phyloP scores from a whole-genome alignment of 108 stramenopile genomes.

The Nitzschia sp. region DNA sequence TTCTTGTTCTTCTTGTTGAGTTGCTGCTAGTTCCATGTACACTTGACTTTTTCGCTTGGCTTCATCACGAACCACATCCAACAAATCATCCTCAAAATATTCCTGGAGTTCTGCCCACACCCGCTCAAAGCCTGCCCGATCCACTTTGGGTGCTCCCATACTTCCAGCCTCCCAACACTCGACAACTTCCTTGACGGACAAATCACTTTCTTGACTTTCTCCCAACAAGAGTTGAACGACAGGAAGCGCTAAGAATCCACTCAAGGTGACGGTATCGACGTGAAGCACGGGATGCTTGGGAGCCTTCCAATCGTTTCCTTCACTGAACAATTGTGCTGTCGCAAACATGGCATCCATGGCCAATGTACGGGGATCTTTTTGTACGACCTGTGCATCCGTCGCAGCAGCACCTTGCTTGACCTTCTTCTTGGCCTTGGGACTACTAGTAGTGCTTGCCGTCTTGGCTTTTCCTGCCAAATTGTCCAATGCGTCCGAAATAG shows the following conservation, averaged over 20 bases:
- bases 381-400: conserved; percentile 51
- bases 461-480: conserved; percentile 14
- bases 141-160: conserved; percentile 57
- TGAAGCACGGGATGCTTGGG: too few species aligned
- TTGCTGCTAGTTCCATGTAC: too few species aligned
- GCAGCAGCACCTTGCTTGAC: conserved; percentile 19
- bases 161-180: conserved; percentile 74
- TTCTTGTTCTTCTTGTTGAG: too few species aligned
- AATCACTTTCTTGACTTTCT: conserved; percentile 49
- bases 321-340: conserved; percentile 62
- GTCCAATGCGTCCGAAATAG: conserved; percentile 30
- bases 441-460: neutral
- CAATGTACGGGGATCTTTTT: too few species aligned
- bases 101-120: conserved; percentile 82
- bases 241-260: conserved; percentile 64
- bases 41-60: conserved; percentile 1
- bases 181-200: conserved; percentile 48
- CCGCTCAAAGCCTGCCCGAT: conserved; percentile 65
- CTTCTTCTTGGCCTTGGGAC: conserved; percentile 4
- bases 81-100: conserved; percentile 70
- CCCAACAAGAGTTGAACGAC: conserved; percentile 56
- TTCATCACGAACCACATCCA: conserved; percentile 57
- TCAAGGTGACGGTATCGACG: conserved; percentile 49
- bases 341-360: conserved; percentile 60
- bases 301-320: conserved; percentile 21